Conservation (phyloP, 345 rosid species). For the Streptanthus diversifolius region DNA sequence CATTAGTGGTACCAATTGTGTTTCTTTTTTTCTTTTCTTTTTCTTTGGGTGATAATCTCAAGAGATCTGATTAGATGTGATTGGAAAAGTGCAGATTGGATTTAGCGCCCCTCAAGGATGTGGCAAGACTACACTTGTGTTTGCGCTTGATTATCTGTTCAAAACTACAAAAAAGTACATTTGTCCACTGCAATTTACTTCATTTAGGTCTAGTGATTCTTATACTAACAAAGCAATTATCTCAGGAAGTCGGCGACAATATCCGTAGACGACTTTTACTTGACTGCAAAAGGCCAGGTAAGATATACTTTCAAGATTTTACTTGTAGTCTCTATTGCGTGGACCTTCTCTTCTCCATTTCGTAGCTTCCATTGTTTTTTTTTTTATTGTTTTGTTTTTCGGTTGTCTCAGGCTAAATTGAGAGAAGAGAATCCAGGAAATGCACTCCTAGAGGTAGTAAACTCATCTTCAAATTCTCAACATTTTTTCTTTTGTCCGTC, state of each 20-base stretch:
- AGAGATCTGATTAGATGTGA: neutral
- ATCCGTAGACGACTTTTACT: constrained; percentile 93
- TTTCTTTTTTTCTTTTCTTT: neutral
- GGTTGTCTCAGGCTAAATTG: constrained; percentile 52
- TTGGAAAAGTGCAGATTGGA: constrained; percentile 64
- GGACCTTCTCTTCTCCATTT: neutral
- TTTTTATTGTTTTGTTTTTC: neutral
- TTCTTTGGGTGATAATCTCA: neutral
- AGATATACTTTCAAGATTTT: constrained; percentile 9
- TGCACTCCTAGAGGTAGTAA: constrained; percentile 80
- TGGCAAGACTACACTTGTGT: constrained; percentile 97
- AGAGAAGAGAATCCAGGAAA: constrained; percentile 75
- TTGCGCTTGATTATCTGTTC: constrained; percentile 91
- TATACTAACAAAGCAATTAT: constrained; percentile 12
- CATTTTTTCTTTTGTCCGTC: neutral
- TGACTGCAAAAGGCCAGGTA: constrained; percentile 88
- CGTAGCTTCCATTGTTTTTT: neutral
- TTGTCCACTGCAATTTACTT: neutral
- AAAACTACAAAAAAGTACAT: constrained; percentile 63
- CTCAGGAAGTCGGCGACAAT: constrained; percentile 78
- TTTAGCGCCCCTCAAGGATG: constrained; percentile 98
- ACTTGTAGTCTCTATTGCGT: constrained; percentile 7
- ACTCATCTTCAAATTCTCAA: constrained; percentile 6
- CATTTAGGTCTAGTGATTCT: neutral
- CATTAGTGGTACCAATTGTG: constrained; percentile 65